Conservation (phyloP, 2,329 filamentous ascomycete species). For the Amauroascus verrucosus region DNA sequence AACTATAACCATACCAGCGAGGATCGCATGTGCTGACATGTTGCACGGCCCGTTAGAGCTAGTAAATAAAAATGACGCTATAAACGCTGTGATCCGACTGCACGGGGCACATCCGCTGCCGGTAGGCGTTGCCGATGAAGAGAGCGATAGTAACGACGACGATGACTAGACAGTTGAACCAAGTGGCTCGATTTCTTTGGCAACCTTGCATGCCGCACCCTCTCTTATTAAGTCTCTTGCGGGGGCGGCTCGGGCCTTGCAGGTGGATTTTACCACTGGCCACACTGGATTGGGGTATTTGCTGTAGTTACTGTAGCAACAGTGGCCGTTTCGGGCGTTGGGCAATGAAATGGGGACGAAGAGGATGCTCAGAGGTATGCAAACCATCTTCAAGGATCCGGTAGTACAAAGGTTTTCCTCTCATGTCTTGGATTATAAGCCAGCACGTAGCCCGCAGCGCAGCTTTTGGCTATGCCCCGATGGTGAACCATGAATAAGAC, state of each 20-base stretch:
- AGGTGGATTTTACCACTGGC: slow-evolving; percentile 1
- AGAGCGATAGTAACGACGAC: not conserved
- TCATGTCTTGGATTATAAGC: slow-evolving; percentile 7
- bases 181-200: not conserved
- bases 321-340: not conserved
- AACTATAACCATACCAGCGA: slow-evolving; percentile 3
- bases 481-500: not conserved
- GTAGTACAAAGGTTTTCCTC: slow-evolving; percentile 2
- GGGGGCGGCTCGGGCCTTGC: slow-evolving; percentile 4
- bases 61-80: slow-evolving; percentile 1
- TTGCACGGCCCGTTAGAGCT: not conserved
- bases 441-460: slow-evolving; percentile 9
- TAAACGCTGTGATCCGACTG: not conserved
- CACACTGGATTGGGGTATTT: slow-evolving; percentile 5
- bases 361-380: not conserved
- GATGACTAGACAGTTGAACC: not conserved
- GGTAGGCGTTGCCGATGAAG: not conserved
- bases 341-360: slow-evolving; percentile 6
- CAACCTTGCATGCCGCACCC: not conserved
- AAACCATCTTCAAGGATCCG: not conserved
- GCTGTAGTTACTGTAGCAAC: not conserved
- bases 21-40: not conserved
- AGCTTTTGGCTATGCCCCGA: not conserved
- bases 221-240: not conserved
- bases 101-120: not conserved